phyloP scores from a whole-genome alignment of 2,329 filamentous ascomycete genomes.

The Ophiocordyceps sinensis region DNA sequence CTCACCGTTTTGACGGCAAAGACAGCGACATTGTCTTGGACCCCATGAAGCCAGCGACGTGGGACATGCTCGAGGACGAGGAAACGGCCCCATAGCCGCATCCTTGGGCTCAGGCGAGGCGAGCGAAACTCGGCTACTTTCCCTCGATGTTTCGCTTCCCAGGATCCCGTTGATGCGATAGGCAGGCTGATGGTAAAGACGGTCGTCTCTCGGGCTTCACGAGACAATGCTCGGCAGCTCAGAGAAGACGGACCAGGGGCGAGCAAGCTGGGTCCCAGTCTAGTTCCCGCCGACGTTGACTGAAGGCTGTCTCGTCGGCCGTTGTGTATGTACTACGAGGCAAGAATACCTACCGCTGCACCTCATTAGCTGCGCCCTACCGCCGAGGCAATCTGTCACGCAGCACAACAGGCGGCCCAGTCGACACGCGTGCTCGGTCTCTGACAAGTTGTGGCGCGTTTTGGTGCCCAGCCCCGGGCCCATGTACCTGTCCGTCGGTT shows the following conservation, averaged over 20 bases:
- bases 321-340: no score
- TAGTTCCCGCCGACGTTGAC: no score
- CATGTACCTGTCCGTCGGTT: not conserved
- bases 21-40: constrained; percentile 12
- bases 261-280: no score
- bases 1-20: constrained; percentile 24
- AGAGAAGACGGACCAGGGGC: no score
- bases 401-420: not conserved
- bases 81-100: constrained; percentile 4
- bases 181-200: no score
- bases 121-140: not conserved
- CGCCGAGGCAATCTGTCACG: not conserved
- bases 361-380: no score
- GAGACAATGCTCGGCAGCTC: no score
- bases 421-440: not conserved
- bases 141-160: no score
- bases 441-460: not conserved
- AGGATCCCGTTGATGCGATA: no score
- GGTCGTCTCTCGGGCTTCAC: no score
- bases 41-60: constrained; percentile 16
- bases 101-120: not conserved
- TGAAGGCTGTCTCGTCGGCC: no score
- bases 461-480: not conserved
- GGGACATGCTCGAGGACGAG: constrained; percentile 17
- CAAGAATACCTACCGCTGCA: no score